Base-by-base conservation (phyloP, 2,329 filamentous ascomycete species). In the Nemania abortiva region DNA sequence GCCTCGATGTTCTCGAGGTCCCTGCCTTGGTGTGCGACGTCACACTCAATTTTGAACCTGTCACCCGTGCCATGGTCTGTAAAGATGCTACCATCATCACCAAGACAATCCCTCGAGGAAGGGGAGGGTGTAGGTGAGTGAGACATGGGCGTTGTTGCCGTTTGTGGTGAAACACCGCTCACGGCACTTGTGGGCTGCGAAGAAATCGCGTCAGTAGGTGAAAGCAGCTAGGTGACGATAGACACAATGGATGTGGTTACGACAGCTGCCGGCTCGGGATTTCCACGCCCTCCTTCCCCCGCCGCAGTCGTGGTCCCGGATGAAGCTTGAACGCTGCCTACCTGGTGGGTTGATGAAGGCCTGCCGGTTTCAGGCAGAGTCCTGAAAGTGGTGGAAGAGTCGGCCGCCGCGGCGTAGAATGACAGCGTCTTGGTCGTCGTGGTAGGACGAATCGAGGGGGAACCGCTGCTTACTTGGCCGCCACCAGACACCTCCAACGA, bases 1-100 rank as follows among this genome's bases (percentile, higher is more conserved):
- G 75, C 72, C 66, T 74, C 58, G 24, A 61, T 58, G 54, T 76
- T 75, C 42, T 60, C 63, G 53, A 77, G 72, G 57, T 77, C 75
- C 24, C 57, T 69, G 13, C 75, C 74, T 49, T 72, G 53, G 60
- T 77, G 75, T 27, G 74, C 66, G 11, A 69, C 57, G 39, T 49
- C 65, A 31, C 75, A 76, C 65, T 76, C 72, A 29, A 74, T 58
- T 49, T 47, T 63, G 57, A 74, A 77, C 64, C 62, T 54, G 11
- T 57, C 50, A 0, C 72, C 69, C 2, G 70, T 74, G 13, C 39
- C 62, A 0, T 72, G 63, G 49, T 77, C 73, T 18, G 71, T 73
- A 57, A 74, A 76, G 10, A 67, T 76, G 59, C 70, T 73, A 10
- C 72, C 72, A 55, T 77, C 70, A 6, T 57, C 49, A 31, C 68